A percentile compares a stretch with the other conserved stretches of the same genome.
Conservation (phyloP, 257 asterid species). For the Forsythia suspensa region DNA sequence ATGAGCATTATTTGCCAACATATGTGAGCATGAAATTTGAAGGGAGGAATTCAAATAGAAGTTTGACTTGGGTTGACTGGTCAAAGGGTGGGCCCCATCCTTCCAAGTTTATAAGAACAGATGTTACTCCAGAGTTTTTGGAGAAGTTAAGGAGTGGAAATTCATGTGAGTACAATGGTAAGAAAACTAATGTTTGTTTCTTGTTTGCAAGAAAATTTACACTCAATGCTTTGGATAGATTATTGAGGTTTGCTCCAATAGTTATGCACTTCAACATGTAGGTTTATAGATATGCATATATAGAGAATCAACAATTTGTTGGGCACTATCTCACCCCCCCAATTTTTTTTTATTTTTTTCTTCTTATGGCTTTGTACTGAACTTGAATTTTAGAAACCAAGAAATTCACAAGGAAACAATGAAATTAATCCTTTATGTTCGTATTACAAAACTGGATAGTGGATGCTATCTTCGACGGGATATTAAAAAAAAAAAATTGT, state of each 20-base stretch:
- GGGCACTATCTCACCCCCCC: not conserved
- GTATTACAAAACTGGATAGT: no score
- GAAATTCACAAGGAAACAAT: not conserved
- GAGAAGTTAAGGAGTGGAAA: constrained; percentile 50
- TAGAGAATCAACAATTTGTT: not conserved
- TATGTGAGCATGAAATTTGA: constrained; percentile 49
- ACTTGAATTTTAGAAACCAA: not conserved
- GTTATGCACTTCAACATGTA: constrained; percentile 62
- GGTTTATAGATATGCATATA: not conserved
- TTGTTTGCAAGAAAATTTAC: constrained; percentile 89
- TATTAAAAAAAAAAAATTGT: no score
- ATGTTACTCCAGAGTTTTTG: constrained; percentile 46
- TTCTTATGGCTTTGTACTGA: not conserved
- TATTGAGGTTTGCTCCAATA: constrained; percentile 68
- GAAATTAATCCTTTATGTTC: no score
- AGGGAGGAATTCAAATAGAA: constrained; percentile 46
- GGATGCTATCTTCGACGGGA: no score
- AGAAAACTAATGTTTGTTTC: constrained; percentile 45
- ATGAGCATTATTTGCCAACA: constrained; percentile 88
- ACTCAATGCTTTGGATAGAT: constrained; percentile 51
- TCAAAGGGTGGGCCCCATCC: constrained; percentile 91
- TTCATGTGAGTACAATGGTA: constrained; percentile 69
- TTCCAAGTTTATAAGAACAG: constrained; percentile 39
- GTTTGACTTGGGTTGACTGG: constrained; percentile 88
- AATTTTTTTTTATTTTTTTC: constrained; percentile 27